A percentile compares a stretch with the other conserved stretches of the same genome.
Evolutionary conservation across 139 green algal genomes (phyloP).

Genomic region (Auxenochlorella pyrenoidosa): DNA sequence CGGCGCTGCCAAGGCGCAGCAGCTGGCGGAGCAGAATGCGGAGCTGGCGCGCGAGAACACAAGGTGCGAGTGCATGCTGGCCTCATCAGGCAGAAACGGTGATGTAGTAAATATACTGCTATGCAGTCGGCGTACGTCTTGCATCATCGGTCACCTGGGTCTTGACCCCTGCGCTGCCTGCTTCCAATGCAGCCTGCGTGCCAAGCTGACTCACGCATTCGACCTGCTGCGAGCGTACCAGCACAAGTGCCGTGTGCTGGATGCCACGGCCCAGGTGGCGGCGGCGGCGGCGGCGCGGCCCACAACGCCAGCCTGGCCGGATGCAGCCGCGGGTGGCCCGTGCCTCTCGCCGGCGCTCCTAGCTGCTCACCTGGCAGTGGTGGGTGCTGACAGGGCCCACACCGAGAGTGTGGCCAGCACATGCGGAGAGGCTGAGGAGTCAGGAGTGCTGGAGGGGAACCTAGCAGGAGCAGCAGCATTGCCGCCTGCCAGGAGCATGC

Average conservation of each 20-base stretch:
- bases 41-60: conserved; percentile 37
- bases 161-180: neutral
- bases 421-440: neutral
- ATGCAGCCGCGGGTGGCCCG: neutral
- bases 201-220: conserved; percentile 50
- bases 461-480: no score
- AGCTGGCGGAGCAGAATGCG: conserved; percentile 28
- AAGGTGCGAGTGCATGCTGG: conserved; percentile 9
- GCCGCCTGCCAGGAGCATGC: neutral
- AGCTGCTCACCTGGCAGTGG: neutral
- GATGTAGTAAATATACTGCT: no score
- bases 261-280: conserved; percentile 4
- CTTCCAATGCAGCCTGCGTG: conserved; percentile 22
- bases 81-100: no score
- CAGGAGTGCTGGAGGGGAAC: no score
- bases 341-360: neutral
- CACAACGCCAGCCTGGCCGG: neutral
- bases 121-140: neutral
- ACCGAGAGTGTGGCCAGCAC: neutral
- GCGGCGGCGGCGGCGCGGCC: neutral
- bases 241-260: conserved; percentile 37
- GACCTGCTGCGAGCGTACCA: conserved; percentile 51
- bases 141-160: neutral
- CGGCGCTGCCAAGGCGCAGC: neutral
- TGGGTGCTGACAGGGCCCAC: neutral